Evolutionary conservation across 129 eudicot species (phyloP), one percentile per base, ranked within the genome.

Genomic region (Flaveria ramosissima): DNA sequence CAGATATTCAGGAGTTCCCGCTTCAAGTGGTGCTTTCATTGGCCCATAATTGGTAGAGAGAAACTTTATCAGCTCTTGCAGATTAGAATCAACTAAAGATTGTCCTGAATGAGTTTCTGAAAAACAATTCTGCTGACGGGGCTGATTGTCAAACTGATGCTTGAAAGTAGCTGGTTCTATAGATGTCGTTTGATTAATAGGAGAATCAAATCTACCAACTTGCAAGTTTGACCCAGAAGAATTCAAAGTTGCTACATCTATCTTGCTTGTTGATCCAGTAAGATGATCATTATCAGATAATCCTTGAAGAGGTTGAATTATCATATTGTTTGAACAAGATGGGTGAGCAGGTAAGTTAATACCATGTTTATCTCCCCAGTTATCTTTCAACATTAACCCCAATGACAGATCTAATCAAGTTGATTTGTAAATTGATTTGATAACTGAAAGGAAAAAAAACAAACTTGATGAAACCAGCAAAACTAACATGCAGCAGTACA

Each of bases 341-440:
- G 61, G 17, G 70, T 60, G 82, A 48, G 73, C 83, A 7, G 80
- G 84, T 42, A 51, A 15, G 79, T 47, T 63, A 19, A 55, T 72
- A 68, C 69, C 79, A 50, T 72, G 80, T 69, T 81, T 81, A 45
- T 78, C 81, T 72, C 80, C 87, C 90, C 87, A 83, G 51, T 82
- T 85, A 70, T 81, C 84, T 78, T 81, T 66, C 77, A 65, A 69
- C 81, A 70, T 69, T 36, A 65, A 74, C 68, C 83, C 74, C 71
- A 61, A 36, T 39, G 42, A 30, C 56, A 26, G 20, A 68, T 69
- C 60, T 21, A 43, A 56, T 30, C 66, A 24, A 47, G 60, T 56
- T 39, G 85, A 56, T 77, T 51, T 80, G 36, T 71, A 50, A 56
- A 39, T 68, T 73, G 80, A 79, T 55, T 52, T n/a, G 43, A 62